These are phyloP conservation scores for Leccinum griseonigrum DNA, from an alignment of 1,284 basidiomycete species.

Conservation along the genomic window DNA sequence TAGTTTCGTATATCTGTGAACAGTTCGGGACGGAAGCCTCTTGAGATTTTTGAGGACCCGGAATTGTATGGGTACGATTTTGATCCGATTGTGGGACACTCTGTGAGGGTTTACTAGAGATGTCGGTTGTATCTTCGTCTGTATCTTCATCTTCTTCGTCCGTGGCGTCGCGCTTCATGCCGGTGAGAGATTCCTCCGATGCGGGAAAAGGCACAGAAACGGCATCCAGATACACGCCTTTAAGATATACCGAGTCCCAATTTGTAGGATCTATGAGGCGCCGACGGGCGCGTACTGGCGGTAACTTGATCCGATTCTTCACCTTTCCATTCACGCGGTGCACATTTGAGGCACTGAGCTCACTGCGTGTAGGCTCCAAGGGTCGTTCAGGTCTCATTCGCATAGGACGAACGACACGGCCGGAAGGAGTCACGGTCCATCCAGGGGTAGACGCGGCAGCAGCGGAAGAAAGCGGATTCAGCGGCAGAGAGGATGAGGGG, in stretches of 20 bases:
- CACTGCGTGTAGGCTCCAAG: constrained; percentile 40
- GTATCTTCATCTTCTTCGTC: constrained; percentile 4
- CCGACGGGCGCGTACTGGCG: constrained; percentile 16
- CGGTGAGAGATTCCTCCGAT: constrained; percentile 1
- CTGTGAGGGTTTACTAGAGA: not conserved
- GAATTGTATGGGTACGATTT: not conserved
- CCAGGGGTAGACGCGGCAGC: constrained; percentile 51
- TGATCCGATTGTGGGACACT: not conserved
- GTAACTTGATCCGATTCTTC: constrained; percentile 31
- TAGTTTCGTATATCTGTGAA: constrained; percentile 5
- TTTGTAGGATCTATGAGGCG: constrained; percentile 63
- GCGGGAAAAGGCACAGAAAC: constrained; percentile 21
- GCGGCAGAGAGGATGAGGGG: constrained; percentile 59
- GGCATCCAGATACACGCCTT: constrained; percentile 59
- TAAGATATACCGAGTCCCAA: constrained; percentile 65
- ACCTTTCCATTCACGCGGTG: constrained; percentile 21
- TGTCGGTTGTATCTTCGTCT: not conserved
- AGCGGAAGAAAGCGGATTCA: constrained; percentile 57
- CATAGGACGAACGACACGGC: constrained; percentile 62
- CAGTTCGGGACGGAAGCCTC: not conserved
- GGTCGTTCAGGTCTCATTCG: constrained; percentile 66
- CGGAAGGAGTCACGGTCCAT: constrained; percentile 66
- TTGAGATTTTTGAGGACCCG: not conserved
- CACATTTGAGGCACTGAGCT: constrained; percentile 6
- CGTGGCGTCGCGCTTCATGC: not conserved